These are phyloP conservation scores for Candida alai DNA, from an alignment of 805 yeast species.

Conservation along the genomic window DNA sequence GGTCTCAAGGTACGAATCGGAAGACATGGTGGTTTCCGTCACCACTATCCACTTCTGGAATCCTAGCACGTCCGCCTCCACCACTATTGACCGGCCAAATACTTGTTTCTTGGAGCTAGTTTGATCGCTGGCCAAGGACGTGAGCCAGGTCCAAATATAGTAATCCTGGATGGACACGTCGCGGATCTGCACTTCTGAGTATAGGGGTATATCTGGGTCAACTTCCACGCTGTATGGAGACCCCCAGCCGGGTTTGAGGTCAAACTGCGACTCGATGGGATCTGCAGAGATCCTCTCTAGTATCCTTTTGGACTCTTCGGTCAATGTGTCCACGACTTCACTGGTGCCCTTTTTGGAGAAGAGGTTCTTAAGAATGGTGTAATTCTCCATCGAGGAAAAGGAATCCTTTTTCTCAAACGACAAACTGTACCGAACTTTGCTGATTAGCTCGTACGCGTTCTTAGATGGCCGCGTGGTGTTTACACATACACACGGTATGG, in stretches of 20 bases:
- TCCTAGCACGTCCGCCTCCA: conserved; percentile 78
- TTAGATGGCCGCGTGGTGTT: conserved; percentile 47
- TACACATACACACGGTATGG: conserved; percentile 62
- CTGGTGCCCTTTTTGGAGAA: conserved; percentile 53
- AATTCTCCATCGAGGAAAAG: conserved; percentile 75
- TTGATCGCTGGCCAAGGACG: conserved; percentile 72
- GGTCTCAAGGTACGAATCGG: conserved; percentile 27
- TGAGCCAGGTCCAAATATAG: conserved; percentile 89
- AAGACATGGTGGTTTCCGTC: conserved; percentile 56
- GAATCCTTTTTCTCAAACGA: conserved; percentile 66
- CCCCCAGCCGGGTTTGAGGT: conserved; percentile 39
- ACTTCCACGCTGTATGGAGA: conserved; percentile 13
- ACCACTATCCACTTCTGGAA: conserved; percentile 75
- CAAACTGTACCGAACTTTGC: conserved; percentile 46
- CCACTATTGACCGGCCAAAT: conserved; percentile 78
- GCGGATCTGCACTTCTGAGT: conserved; percentile 40
- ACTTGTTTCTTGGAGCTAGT: conserved; percentile 57
- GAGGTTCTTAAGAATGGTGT: conserved; percentile 65
- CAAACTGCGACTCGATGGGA: conserved; percentile 33
- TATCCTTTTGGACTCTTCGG: conserved; percentile 68
- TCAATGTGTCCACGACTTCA: conserved; percentile 59
- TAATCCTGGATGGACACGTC: conserved; percentile 79
- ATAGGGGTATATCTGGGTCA: conserved; percentile 31
- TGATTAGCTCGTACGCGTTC: conserved; percentile 56
- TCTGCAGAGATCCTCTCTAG: conserved; percentile 37